Base-by-base conservation (phyloP, 2,329 filamentous ascomycete genomes). In the Cladosporium velox region DNA sequence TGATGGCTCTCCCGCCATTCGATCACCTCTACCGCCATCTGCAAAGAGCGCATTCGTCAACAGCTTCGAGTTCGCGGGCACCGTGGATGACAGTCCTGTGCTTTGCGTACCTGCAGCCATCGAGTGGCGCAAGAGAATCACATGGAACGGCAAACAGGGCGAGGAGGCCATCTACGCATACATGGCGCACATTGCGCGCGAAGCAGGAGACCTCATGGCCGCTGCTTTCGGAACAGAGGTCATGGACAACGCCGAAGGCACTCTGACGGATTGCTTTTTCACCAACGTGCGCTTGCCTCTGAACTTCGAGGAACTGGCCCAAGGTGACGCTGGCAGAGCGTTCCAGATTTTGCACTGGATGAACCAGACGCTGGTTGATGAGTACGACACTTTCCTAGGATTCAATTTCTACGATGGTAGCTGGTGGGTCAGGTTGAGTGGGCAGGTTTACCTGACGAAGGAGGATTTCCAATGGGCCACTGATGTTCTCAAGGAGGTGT, bases 401-500 rank as follows among this genome's bases (percentile, higher is more conserved):
- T 74, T 91, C 2, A 87, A 87, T 66, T 77, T 84, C 10, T 87
- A 93, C 70, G 83, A 79, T 0, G 85, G 84, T 0, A 82, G 83
- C 63, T 85, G 89, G 75, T 97, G 90, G 90, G 82, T 85, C 0
- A 82, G 94, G 59, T 73, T 96, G 58, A 93, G 90, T 74, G 91
- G 87, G 15, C 93, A 97, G 82, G 85, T 95, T 0, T 98, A 95
- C 75, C 79, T 97, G n/a, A 91, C 92, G 30, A 76, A 89, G 69
- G 83, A 83, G 14, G 93, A 97, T 77, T 97, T 95, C 74, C 86
- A 90, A 75, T 91, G 86, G 85, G 84, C 85, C 4, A 91, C 84
- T 0, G 74, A 81, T 60, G 80, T 85, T 10, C 76, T 95, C 72
- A 85, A 86, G 74, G 79, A 81, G 38, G 70, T 91, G 5, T 88